phyloP scores from a whole-genome alignment of 129 eudicot genomes.

The Flaveria robusta region DNA sequence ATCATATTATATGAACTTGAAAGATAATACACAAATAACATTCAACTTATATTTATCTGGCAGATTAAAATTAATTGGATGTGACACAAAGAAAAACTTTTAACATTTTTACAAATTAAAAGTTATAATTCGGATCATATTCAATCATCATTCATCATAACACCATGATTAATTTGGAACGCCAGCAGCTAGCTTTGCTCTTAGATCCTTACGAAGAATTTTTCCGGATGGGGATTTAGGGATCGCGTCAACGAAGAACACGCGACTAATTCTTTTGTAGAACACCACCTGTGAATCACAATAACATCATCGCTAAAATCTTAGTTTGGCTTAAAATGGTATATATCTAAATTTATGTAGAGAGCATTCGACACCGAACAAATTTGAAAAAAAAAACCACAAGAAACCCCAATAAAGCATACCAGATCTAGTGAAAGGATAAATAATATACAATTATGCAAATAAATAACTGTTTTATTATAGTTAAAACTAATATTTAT shows the following conservation, averaged over 20 bases:
- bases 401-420: no score
- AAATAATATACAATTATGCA: no score
- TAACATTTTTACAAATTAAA: constrained; percentile 23
- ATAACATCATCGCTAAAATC: not conserved
- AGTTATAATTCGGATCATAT: constrained; percentile 7
- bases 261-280: constrained; percentile 72
- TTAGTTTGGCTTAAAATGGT: not conserved
- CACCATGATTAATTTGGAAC: constrained; percentile 18
- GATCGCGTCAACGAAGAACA: constrained; percentile 57
- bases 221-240: constrained; percentile 85
- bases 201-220: constrained; percentile 71
- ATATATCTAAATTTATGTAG: not conserved
- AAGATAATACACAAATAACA: constrained; percentile 10
- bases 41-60: not conserved
- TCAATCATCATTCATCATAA: constrained; percentile 15
- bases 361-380: no score
- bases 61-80: constrained; percentile 10
- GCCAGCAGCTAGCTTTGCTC: constrained; percentile 59
- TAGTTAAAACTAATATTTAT: no score
- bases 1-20: not conserved
- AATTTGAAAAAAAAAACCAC: no score
- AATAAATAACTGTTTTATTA: no score
- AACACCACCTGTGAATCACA: constrained; percentile 57
- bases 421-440: no score
- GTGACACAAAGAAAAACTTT: not conserved